phyloP scores from a whole-genome alignment of 306 rosid genomes.

The Sophora flavescens region DNA sequence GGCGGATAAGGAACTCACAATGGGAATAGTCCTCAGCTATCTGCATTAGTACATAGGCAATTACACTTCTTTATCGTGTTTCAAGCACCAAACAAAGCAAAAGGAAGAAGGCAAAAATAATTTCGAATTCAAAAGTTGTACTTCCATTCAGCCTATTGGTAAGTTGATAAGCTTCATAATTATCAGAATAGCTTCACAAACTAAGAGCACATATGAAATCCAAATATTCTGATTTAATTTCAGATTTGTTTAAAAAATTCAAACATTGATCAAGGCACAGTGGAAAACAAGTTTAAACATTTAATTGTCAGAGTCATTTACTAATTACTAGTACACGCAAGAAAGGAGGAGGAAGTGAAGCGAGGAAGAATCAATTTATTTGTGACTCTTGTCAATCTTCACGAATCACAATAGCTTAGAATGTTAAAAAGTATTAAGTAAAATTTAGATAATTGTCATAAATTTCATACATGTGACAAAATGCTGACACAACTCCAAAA shows the following conservation, averaged over 20 bases:
- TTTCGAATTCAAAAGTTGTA: slow-evolving; percentile 19
- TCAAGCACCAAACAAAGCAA: slow-evolving; percentile 33
- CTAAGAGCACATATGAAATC: not conserved
- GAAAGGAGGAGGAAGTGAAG: slow-evolving; percentile 15
- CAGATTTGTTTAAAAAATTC: slow-evolving; percentile 3
- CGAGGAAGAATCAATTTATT: slow-evolving; percentile 10
- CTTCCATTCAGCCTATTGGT: slow-evolving; percentile 6
- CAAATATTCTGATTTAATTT: not conserved
- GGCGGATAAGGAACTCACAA: slow-evolving; percentile 93
- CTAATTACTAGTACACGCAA: slow-evolving; percentile 2
- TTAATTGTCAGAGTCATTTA: slow-evolving; percentile 10
- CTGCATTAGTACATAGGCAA: slow-evolving; percentile 53
- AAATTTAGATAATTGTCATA: slow-evolving; percentile 13
- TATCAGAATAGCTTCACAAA: not conserved
- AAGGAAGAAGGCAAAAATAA: slow-evolving; percentile 18
- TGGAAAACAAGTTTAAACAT: slow-evolving; percentile 16
- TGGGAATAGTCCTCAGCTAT: slow-evolving; percentile 98
- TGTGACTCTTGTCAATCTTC: slow-evolving; percentile 8
- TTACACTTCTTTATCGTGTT: slow-evolving; percentile 35
- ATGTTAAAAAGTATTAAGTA: slow-evolving; percentile 2
- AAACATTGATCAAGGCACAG: not conserved
- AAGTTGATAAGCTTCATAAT: slow-evolving; percentile 31
- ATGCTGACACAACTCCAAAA: slow-evolving; percentile 16
- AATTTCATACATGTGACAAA: slow-evolving; percentile 23
- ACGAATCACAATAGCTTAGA: not conserved